A percentile compares a stretch with the other conserved stretches of the same genome.
These are phyloP conservation scores for Styphnolobium japonicum DNA, from an alignment of 306 rosid genomes.

Conservation along the genomic window DNA sequence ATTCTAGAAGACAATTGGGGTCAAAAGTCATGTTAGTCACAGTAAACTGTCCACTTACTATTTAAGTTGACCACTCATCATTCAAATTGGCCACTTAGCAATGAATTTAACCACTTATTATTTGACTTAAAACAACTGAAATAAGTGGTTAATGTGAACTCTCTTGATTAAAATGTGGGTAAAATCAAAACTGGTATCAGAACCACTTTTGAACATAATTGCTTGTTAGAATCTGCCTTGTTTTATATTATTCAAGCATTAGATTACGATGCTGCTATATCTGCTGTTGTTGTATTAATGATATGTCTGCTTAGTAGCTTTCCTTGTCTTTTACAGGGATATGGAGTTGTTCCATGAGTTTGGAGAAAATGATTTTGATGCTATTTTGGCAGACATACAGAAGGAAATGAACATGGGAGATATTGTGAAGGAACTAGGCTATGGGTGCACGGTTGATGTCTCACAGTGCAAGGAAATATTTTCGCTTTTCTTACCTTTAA, in stretches of 20 bases:
- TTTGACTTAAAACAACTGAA: not conserved
- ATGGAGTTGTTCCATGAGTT: conserved; percentile 57
- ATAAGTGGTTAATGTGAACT: not conserved
- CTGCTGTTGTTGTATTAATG: not conserved
- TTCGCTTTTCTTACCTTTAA: conserved; percentile 86
- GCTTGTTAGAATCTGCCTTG: not conserved
- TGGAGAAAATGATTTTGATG: conserved; percentile 82
- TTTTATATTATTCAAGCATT: conserved; percentile 18
- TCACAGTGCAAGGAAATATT: conserved; percentile 86
- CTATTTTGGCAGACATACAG: conserved; percentile 94
- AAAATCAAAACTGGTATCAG: not conserved
- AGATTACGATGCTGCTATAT: not conserved
- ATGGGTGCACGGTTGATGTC: conserved; percentile 85
- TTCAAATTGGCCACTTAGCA: not conserved
- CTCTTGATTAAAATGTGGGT: not conserved
- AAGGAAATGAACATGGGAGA: conserved; percentile 98
- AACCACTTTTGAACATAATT: not conserved
- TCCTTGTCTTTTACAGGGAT: conserved; percentile 48
- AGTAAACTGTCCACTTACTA: not conserved
- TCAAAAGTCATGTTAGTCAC: not conserved
- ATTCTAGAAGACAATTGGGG: conserved; percentile 8
- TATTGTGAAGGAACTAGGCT: conserved; percentile 93
- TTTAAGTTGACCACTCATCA: conserved; percentile 5
- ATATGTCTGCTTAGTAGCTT: conserved; percentile 21
- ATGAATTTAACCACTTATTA: not conserved